Evolutionary conservation across 1,139 yeast genomes (phyloP).

Genomic region (Yamadazyma epiphylla): DNA sequence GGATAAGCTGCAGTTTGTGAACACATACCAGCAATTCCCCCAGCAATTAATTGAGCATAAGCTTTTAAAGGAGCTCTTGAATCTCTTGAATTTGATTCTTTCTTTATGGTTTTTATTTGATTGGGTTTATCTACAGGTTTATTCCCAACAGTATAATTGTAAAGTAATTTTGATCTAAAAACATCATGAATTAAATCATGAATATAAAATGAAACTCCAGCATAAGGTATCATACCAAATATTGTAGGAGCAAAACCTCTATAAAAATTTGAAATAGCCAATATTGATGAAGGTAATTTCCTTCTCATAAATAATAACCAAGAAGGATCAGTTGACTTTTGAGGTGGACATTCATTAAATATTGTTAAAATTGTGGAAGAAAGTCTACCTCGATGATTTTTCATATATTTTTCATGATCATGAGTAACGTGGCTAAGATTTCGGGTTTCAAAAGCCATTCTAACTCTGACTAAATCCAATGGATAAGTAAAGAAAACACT

Average conservation of each 20-base stretch:
- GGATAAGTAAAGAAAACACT: conserved; percentile 93
- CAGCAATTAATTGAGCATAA: conserved; percentile 92
- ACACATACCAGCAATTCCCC: conserved; percentile 91
- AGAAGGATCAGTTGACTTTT: conserved; percentile 30
- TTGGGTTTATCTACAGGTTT: conserved; percentile 1
- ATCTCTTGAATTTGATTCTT: conserved; percentile 40
- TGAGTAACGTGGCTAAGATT: conserved; percentile 27
- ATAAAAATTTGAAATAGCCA: conserved; percentile 68
- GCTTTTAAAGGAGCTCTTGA: conserved; percentile 67
- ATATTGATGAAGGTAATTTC: conserved; percentile 30
- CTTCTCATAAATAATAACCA: conserved; percentile 34
- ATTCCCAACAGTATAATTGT: conserved; percentile 51
- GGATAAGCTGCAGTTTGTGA: conserved; percentile 98
- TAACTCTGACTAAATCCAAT: conserved; percentile 80
- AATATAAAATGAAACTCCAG: conserved; percentile 94
- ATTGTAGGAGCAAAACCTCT: conserved; percentile 94
- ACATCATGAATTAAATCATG: conserved; percentile 90
- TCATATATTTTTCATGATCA: conserved; percentile 19
- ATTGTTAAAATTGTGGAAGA: conserved; percentile 51
- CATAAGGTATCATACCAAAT: conserved; percentile 94
- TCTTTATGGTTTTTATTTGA: conserved; percentile 16
- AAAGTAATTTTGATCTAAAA: conserved; percentile 55
- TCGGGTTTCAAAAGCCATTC: conserved; percentile 84
- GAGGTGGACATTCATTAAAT: conserved; percentile 59
- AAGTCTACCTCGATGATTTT: conserved; percentile 50